Base-by-base conservation (phyloP, 148 eudicot species). In the Vaccinium myrtillus region DNA sequence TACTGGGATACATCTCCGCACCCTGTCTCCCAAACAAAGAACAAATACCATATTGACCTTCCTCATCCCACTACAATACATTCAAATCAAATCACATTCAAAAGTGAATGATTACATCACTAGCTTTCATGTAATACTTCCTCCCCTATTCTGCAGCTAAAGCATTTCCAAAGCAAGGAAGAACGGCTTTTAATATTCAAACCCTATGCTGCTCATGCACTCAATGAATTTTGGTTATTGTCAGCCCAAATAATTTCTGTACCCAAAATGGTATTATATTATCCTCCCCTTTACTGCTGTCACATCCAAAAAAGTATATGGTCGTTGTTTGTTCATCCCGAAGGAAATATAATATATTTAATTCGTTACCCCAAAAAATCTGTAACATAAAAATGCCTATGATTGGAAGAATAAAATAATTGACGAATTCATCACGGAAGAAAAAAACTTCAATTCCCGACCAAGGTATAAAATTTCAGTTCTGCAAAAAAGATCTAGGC, bases 401-500 rank as follows among this genome's bases (percentile, higher is more conserved):
- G 18, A 27, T 71, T 14, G 0, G 75, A 46, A 71, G 75, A 32
- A 71, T 4, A 15, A 32, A 71, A 71, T 32, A 16, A 71, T 14
- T 12, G 16, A 71, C 36, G 8, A 6, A 71, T 71, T 32, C 50
- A 74, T 39, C n/a, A 15, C 3, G 18, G 65, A 65, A 23, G 14
- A 15, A 39, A 74, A 39, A 32, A 74, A 15, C 50, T 39, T 74
- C 50, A 23, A 74, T 39, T 39, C 50, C 77, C 39, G 23, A 39
- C 50, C n/a, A 74, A 7, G 48, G n/a, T 15, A 74, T 15, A n/a
- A 8, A 16, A 74, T 16, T 39, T 39, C 49, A 2, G 19, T 74
- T 36, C 75, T 74, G 50, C n/a, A 74, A 74, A 74, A n/a, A 74
- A 74, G 48, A 74, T 39, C 50, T 74, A 74, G 23, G 49, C 76